A percentile compares a stretch with the other conserved stretches of the same genome.
These are phyloP conservation scores for Ophioceras dolichostomum DNA, from an alignment of 2,329 filamentous ascomycete species.

Conservation along the genomic window DNA sequence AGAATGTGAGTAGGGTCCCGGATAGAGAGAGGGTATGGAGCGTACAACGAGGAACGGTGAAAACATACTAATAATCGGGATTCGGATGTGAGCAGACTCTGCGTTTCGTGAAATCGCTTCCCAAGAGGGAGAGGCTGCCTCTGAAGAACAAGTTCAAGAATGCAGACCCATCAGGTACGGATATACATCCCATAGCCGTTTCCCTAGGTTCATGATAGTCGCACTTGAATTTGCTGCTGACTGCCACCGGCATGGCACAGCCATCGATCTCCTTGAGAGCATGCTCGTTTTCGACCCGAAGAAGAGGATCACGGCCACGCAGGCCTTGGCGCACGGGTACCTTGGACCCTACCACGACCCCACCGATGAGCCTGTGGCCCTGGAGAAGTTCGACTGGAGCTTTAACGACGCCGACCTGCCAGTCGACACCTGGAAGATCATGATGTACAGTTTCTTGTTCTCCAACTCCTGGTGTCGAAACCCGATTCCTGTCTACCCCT, in stretches of 20 bases:
- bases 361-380: constrained; percentile 86
- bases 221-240: too few relatives aligned
- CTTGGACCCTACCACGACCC: constrained; percentile 95
- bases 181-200: neutral
- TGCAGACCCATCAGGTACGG: constrained; percentile 69
- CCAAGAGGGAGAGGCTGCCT: constrained; percentile 84
- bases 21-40: too few relatives aligned
- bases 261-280: constrained; percentile 83
- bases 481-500: neutral
- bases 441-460: constrained; percentile 62
- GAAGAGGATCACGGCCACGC: constrained; percentile 78
- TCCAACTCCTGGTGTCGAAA: neutral
- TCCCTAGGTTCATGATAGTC: too few relatives aligned
- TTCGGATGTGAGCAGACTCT: too few relatives aligned
- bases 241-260: too few relatives aligned
- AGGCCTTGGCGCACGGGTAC: constrained; percentile 85
- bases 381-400: constrained; percentile 99
- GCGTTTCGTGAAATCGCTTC: constrained; percentile 92
- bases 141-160: constrained; percentile 88
- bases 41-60: neutral
- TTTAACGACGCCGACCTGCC: constrained; percentile 97
- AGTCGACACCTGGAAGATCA: constrained; percentile 99
- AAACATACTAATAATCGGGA: constrained; percentile 8
- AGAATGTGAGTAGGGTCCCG: constrained; percentile 91
- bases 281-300: constrained; percentile 99